Conservation (phyloP, 352 stramenopile genomes). For the Phytophthora agathidicida region DNA sequence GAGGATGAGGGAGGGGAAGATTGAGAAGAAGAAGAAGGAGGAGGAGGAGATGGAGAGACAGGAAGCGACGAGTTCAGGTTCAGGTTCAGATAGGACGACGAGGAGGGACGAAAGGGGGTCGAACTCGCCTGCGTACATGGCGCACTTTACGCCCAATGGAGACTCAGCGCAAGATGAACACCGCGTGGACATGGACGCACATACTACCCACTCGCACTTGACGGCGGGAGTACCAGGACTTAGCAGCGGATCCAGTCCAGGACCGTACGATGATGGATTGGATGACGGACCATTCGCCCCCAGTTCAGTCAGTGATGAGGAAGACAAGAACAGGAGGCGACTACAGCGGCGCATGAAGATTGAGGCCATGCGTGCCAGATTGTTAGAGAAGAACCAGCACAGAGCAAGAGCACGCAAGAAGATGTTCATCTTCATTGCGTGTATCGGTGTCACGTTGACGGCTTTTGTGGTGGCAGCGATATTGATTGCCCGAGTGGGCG, state of each 20-base stretch:
- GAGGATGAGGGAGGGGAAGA: slow-evolving; percentile 9
- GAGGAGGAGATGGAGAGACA: slow-evolving; percentile 1
- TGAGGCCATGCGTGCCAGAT: slow-evolving; percentile 60
- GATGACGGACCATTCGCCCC: slow-evolving; percentile 21
- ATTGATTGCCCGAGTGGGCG: slow-evolving; percentile 56
- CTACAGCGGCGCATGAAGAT: slow-evolving; percentile 60
- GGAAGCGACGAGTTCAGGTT: neutral
- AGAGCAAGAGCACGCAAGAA: slow-evolving; percentile 61
- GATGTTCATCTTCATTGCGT: slow-evolving; percentile 62
- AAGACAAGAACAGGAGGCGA: slow-evolving; percentile 50
- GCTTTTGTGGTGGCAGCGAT: slow-evolving; percentile 67
- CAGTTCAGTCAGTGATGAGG: slow-evolving; percentile 39
- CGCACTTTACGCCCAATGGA: slow-evolving; percentile 35
- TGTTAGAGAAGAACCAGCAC: slow-evolving; percentile 64
- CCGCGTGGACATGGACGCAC: slow-evolving; percentile 27
- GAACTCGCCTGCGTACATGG: slow-evolving; percentile 27
- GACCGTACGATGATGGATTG: slow-evolving; percentile 14
- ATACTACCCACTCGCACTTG: slow-evolving; percentile 16
- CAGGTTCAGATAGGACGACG: slow-evolving; percentile 3
- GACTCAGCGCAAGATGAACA: slow-evolving; percentile 26
- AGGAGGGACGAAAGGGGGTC: slow-evolving; percentile 15
- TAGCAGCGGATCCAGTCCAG: slow-evolving; percentile 16
- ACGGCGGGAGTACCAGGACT: slow-evolving; percentile 10
- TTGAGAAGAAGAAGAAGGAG: slow-evolving; percentile 12
- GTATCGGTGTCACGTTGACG: slow-evolving; percentile 60